These are phyloP conservation scores for Ganoderma sp. DNA, from an alignment of 1,284 basidiomycete genomes.

Conservation along the genomic window DNA sequence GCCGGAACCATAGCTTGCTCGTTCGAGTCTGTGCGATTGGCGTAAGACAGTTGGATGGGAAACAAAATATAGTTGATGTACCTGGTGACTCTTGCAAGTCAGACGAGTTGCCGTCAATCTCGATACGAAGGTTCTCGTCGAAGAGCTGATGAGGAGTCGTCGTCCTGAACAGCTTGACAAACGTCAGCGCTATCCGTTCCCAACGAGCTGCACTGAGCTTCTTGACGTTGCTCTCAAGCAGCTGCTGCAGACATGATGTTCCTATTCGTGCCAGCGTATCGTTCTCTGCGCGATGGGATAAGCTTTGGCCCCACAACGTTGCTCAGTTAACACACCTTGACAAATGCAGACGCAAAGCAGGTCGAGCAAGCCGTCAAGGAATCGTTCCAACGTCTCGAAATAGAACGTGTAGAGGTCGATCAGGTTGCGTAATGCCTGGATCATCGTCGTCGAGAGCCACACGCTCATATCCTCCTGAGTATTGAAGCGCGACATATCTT, in stretches of 20 bases:
- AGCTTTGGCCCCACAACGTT: not conserved
- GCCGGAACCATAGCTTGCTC: conserved; percentile 79
- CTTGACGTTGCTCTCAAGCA: conserved; percentile 92
- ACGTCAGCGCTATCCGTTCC: conserved; percentile 93
- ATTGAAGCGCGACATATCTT: conserved; percentile 90
- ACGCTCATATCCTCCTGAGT: conserved; percentile 99
- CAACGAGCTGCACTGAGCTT: conserved; percentile 88
- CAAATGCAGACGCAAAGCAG: conserved; percentile 97
- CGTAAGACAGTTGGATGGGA: conserved; percentile 7
- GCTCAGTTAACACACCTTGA: conserved; percentile 71
- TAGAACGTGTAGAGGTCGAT: conserved; percentile 97
- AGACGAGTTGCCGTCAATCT: conserved; percentile 68
- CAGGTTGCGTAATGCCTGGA: conserved; percentile 94
- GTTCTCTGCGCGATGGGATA: conserved; percentile 69
- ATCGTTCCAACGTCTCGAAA: conserved; percentile 90
- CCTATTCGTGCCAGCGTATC: conserved; percentile 98
- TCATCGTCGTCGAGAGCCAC: conserved; percentile 99
- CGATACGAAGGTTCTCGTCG: conserved; percentile 84
- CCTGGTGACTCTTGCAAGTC: conserved; percentile 65
- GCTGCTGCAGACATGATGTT: conserved; percentile 96
- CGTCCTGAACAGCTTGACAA: conserved; percentile 94
- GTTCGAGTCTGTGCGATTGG: conserved; percentile 55
- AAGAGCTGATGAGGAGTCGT: conserved; percentile 98
- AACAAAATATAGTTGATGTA: conserved; percentile 32
- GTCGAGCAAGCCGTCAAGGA: conserved; percentile 91